Evolutionary conservation across 2,329 filamentous ascomycete species (phyloP).

Genomic region (Colletotrichum siamense): DNA sequence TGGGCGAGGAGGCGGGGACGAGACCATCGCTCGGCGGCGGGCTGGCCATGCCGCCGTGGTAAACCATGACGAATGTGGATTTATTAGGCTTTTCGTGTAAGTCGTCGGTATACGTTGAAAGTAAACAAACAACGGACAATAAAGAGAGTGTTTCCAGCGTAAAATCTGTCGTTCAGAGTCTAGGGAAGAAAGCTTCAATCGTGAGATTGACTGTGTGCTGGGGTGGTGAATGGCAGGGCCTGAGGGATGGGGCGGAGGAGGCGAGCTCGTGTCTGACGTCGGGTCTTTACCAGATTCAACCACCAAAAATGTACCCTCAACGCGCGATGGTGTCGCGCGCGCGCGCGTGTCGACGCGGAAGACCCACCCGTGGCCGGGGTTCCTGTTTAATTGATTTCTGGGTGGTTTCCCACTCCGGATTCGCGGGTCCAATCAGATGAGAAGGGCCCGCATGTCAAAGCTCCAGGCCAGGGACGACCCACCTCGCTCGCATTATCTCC

Average conservation of each 20-base stretch:
- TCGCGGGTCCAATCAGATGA: not conserved
- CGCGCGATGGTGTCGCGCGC: slow-evolving; percentile 16
- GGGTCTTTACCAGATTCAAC: not conserved
- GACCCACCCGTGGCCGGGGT: not conserved
- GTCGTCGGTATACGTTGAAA: not conserved
- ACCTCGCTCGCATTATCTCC: not conserved
- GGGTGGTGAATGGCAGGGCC: not conserved
- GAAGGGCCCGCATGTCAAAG: not conserved
- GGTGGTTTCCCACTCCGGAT: not conserved
- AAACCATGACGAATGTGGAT: slow-evolving; percentile 10
- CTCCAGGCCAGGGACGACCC: not conserved
- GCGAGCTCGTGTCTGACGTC: slow-evolving; percentile 13
- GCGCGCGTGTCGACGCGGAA: not conserved
- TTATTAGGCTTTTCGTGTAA: not conserved
- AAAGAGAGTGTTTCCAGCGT: not conserved
- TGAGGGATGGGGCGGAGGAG: not conserved
- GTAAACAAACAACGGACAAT: not conserved
- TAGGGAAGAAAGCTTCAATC: not conserved
- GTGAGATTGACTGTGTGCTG: not conserved
- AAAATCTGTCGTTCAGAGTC: not conserved
- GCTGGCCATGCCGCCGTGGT: slow-evolving; percentile 22
- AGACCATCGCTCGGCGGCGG: slow-evolving; percentile 24
- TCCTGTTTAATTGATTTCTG: not conserved
- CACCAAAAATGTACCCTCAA: not conserved
- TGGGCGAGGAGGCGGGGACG: slow-evolving; percentile 23